Conservation (phyloP, 2,329 filamentous ascomycete species). For the Botrytis pseudocinerea region DNA sequence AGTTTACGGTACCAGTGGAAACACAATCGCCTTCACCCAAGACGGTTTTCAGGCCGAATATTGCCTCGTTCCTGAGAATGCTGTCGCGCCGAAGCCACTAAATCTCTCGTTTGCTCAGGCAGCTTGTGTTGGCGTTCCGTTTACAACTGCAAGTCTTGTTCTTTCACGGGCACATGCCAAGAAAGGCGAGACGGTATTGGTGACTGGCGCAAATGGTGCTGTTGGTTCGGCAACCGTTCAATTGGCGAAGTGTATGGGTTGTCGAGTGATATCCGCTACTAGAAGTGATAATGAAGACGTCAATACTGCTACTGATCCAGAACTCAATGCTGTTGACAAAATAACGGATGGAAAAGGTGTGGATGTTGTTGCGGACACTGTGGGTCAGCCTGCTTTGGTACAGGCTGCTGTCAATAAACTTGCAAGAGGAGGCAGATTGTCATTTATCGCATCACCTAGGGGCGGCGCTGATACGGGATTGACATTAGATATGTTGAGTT, state of each 20-base stretch:
- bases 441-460: slow-evolving; percentile 34
- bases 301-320: slow-evolving; percentile 33
- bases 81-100: slow-evolving; percentile 32
- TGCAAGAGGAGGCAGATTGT: slow-evolving; percentile 30
- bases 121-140: slow-evolving; percentile 34
- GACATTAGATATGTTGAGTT: slow-evolving; percentile 34
- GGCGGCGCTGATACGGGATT: slow-evolving; percentile 28
- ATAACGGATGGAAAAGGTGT: slow-evolving; percentile 33
- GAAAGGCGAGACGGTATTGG: slow-evolving; percentile 31
- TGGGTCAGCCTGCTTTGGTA: slow-evolving; percentile 33
- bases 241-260: slow-evolving; percentile 29
- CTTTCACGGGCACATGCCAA: slow-evolving; percentile 26
- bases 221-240: slow-evolving; percentile 35
- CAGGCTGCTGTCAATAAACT: slow-evolving; percentile 30
- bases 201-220: slow-evolving; percentile 34
- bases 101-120: slow-evolving; percentile 31
- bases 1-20: slow-evolving; percentile 36
- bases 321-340: slow-evolving; percentile 25
- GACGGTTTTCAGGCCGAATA: slow-evolving; percentile 36
- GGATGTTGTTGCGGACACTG: slow-evolving; percentile 36
- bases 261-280: slow-evolving; percentile 28
- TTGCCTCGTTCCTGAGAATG: slow-evolving; percentile 30
- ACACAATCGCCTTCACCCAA: slow-evolving; percentile 31
- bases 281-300: slow-evolving; percentile 32
- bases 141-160: slow-evolving; percentile 32